Evolutionary conservation across 116 monocot genomes (phyloP), one percentile per base, ranked within the genome.

Genomic region (Posidonia oceanica): DNA sequence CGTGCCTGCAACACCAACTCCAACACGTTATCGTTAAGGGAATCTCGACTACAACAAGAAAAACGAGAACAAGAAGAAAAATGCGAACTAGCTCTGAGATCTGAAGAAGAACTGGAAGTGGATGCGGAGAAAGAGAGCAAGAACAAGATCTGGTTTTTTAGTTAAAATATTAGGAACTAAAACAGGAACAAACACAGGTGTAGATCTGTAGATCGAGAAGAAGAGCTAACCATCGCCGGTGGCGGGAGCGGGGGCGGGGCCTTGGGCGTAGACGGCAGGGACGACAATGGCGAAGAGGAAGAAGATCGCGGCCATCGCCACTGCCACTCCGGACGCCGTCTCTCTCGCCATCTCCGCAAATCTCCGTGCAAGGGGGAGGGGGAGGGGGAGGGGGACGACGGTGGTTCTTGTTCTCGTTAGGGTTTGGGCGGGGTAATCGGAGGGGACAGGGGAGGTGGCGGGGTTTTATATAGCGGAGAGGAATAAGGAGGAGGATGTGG

Each of bases 211-310:
- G 36, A 62, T 8, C 36, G 2, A 14, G 11, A 36, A 36, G 13
- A 36, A 21, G 62, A n/a, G 12, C 36, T 69, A 22, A 88, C 88
- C 88, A 42, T 85, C 88, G 64, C 88, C 48, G 5, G 48, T 85
- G 40, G 80, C 55, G 37, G 88, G 88, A 0, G 88, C 83, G 20
- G 85, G 86, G 52, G 86, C 81, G 5, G 76, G 77, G 10, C 80
- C 88, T 8, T 76, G 82, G 36, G 80, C 85, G 39, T 80, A 80
- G 42, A 81, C 85, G 36, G 85, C 88, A 52, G 75, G 69, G 36
- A 75, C 78, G 59, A 85, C 56, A 60, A 88, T 73, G 62, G 67
- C 78, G 71, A 84, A 69, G 42, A 83, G 12, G 48, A 48, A 48
- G 48, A 48, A 48, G 48, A 88, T 72, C 17, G 70, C 80, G n/a